phyloP scores from a whole-genome alignment of 306 rosid genomes.

The Hippophae tibetana region DNA sequence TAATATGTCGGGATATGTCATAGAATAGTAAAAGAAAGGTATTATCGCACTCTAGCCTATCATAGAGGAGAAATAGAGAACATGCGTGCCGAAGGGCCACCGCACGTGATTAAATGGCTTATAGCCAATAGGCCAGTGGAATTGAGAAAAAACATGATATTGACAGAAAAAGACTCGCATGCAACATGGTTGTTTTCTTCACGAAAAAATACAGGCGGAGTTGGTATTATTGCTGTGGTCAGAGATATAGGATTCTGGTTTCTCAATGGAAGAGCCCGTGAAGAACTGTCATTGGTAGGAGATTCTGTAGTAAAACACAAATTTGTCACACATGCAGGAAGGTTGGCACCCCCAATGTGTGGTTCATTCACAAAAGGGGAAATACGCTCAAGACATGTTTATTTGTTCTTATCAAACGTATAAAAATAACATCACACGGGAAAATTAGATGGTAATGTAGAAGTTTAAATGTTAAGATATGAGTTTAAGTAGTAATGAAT shows the following conservation, averaged over 20 bases:
- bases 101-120: constrained; percentile 18
- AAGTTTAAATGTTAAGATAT: no score
- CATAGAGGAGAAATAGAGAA: constrained; percentile 9
- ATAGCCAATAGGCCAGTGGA: background rate
- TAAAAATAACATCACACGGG: no score
- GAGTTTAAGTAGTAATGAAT: no score
- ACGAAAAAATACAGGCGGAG: constrained; percentile 11
- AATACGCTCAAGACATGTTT: no score
- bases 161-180: constrained; percentile 17
- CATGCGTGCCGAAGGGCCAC: constrained; percentile 3
- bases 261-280: background rate
- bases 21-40: no score
- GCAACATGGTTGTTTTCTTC: constrained; percentile 15
- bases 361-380: no score
- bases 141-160: constrained; percentile 11
- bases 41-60: constrained; percentile 5
- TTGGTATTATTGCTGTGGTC: constrained; percentile 10
- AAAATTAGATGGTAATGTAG: no score
- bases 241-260: background rate
- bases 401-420: no score
- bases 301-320: constrained; percentile 20
- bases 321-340: constrained; percentile 31
- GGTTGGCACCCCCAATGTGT: background rate
- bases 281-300: background rate
- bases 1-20: no score